Base-by-base conservation (phyloP, 2,329 filamentous ascomycete species). In the Ophiosphaerella narmari region DNA sequence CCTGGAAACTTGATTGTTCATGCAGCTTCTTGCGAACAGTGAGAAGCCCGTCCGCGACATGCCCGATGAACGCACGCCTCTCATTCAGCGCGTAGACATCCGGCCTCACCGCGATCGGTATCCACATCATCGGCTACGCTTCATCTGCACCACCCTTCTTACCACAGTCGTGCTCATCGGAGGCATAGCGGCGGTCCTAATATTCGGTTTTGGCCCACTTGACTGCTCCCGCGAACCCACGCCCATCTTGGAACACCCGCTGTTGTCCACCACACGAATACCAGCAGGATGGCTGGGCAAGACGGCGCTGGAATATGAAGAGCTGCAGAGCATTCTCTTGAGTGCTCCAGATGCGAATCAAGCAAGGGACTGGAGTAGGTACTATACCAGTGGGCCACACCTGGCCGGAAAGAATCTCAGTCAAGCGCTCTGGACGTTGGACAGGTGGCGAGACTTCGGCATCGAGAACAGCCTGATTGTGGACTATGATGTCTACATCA, bases 131-230 rank as follows among this genome's bases (percentile, higher is more conserved):
- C 81, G 80, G 24, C 69, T 86, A 39, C 85, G 87, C 43, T 83
- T 86, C 50, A 84, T 88, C 70, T 89, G 85, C 68, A 87, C 84
- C 36, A 77, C 89, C 48, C 78, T 82, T 18, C 67, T 79, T 6
- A 52, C 62, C 33, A 50, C 56, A 7, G 60, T 74, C 5, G 72
- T 76, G n/a, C 52, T 76, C 38, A 52, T 73, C 13, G 74, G 74
- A 33, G 57, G 75, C 26, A 57, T 66, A 16, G 66, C 72, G 31
- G 62, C 75, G 4, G 53, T 77, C 46, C 53, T 77, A 16, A 65
- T 73, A 35, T 64, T 78, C 39, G 69, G 68, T 14, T 62, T 77
- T 33, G 59, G 67, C 12, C 67, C 73, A 9, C 63, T 70, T 14
- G 60, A 64, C 46, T 69, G 71, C 43, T 62, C 72, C 16, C 55